Evolutionary conservation across 2,329 filamentous ascomycete species (phyloP), one percentile per base, ranked within the genome.

Genomic region (Colletotrichum tabaci): DNA sequence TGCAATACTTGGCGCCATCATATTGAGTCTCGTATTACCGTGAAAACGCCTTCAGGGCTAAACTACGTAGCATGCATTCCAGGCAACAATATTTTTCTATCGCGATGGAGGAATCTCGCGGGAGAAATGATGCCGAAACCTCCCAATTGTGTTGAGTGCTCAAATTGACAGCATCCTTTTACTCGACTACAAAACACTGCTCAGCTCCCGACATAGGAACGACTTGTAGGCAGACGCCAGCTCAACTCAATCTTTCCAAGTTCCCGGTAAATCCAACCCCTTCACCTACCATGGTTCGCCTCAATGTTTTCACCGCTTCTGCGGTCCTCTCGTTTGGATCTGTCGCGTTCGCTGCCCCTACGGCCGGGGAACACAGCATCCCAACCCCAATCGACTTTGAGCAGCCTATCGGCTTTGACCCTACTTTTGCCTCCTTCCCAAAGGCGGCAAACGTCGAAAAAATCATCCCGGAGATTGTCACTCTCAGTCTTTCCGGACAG

Each of bases 381-480:
- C 67, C 55, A 38, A 52, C 53, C 13, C 55, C 63, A 18, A 67
- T 40, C 42, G 26, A 60, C 23, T 42, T 71, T 23, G 49, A 30
- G 26, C n/a, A 56, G 16, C 63, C 46, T n/a, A 40, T 71, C 21
- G 63, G 63, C 0, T 67, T 61, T n/a, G 67, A 71, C 13, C 63
- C 63, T 5, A 13, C 18, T 4, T 30, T 61, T 2, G 40, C 49
- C 30, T 38, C 55, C 7, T 42, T 21, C 46, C 1, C 21, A 46
- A 42, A 35, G 30, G 9, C 16, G 38, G 35, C 15, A 61, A 56
- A n/a, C 8, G 10, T 66, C 21, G 38, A 55, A 6, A 30, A 23
- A 52, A 30, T 53, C 12, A 30, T 46, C 40, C 67, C 63, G 3
- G 50, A 66, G 12, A 30, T 71, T 23, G 13, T 49, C 0, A 71